A percentile compares a stretch with the other conserved stretches of the same genome.
phyloP scores from a whole-genome alignment of 2,329 filamentous ascomycete species.

The Sordariomycetes sp. region DNA sequence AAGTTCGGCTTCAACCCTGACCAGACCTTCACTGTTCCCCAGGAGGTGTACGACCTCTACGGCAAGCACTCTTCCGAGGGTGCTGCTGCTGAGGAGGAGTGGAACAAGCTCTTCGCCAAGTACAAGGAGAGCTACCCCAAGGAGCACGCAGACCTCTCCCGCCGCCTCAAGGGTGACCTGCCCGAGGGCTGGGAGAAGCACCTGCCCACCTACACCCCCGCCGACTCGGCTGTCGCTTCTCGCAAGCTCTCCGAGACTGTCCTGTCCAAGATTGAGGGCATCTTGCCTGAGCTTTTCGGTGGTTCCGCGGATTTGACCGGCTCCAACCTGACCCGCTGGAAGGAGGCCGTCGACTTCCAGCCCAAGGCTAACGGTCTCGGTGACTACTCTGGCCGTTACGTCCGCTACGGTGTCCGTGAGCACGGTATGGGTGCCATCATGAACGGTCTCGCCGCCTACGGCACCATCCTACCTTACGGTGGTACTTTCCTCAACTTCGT shows the following conservation, averaged over 20 bases:
- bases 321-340: conserved; percentile 98
- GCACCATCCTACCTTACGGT: conserved; percentile 84
- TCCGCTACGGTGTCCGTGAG: conserved; percentile 87
- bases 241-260: conserved; percentile 96
- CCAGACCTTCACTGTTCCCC: conserved; percentile 84
- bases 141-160: conserved; percentile 71
- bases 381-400: conserved; percentile 83
- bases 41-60: conserved; percentile 90
- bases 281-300: conserved; percentile 83
- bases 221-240: conserved; percentile 77
- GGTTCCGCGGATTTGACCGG: conserved; percentile 96
- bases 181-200: conserved; percentile 94
- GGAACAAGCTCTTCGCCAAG: conserved; percentile 87
- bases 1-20: conserved; percentile 96
- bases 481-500: conserved; percentile 99
- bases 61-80: conserved; percentile 76
- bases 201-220: conserved; percentile 82
- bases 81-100: conserved; percentile 84
- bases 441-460: conserved; percentile 93
- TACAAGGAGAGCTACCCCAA: conserved; percentile 71
- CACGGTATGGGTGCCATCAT: conserved; percentile 88
- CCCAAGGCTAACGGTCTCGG: conserved; percentile 77
- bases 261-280: conserved; percentile 75
- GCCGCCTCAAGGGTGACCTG: conserved; percentile 73
- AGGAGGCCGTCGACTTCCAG: conserved; percentile 96